Evolutionary conservation across 371 early-diverging fungal species (phyloP).

Genomic region (Fennellomyces sp.): DNA sequence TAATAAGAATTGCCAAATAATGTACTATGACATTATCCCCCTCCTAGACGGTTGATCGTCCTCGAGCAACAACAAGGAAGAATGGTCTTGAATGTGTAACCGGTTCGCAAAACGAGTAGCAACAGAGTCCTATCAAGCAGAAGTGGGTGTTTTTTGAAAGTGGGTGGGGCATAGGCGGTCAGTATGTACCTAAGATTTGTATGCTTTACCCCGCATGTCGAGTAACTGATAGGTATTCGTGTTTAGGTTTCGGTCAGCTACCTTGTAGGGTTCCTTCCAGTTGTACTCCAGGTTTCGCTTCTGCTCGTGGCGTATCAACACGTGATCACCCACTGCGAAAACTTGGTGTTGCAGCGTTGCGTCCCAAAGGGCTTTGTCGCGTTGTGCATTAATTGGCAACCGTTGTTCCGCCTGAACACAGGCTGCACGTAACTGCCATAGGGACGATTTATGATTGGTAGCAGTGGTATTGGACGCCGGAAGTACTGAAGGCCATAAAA

Average conservation of each 20-base stretch:
- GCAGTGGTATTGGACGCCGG: neutral
- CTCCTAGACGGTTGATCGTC: neutral
- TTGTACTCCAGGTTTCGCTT: conserved; percentile 2
- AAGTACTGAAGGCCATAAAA: neutral
- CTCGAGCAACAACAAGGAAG: neutral
- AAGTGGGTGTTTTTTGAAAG: neutral
- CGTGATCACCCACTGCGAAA: conserved; percentile 16
- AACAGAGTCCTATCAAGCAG: conserved; percentile 2
- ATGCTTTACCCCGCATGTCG: neutral
- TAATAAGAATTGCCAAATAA: no score
- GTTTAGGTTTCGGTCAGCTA: neutral
- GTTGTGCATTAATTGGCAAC: neutral
- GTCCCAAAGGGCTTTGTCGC: conserved; percentile 28
- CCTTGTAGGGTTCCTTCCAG: conserved; percentile 10
- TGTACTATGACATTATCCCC: neutral
- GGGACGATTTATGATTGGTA: neutral
- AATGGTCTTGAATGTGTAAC: neutral
- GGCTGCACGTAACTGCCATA: neutral
- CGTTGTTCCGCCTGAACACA: neutral
- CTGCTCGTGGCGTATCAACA: conserved; percentile 6
- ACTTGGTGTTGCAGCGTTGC: neutral
- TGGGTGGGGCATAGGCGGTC: neutral
- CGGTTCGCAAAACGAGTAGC: neutral
- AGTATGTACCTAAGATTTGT: neutral
- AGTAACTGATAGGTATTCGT: conserved; percentile 3